Base-by-base conservation (phyloP, 108 stramenopile species). In the Nitzschia palea region DNA sequence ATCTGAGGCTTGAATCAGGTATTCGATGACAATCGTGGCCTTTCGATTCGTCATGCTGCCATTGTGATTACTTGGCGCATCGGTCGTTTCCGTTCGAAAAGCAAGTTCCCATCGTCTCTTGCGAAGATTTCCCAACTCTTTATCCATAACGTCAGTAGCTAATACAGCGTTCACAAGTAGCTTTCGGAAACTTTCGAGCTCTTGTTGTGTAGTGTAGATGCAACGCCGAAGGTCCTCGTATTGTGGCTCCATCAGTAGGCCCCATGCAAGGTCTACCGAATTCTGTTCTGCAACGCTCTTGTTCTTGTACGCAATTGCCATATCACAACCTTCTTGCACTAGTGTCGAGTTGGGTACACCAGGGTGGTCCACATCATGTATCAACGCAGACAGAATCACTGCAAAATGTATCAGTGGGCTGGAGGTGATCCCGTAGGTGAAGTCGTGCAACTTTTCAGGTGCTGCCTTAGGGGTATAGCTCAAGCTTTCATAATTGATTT, bases 1-100 rank as follows among this genome's bases (percentile, higher is more conserved):
- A 59, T 85, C 84, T n/a, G 80, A 71, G 14, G 61, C 71, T 40
- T 81, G 77, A 45, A 85, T 81, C 48, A 85, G 62, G 31, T 79
- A 73, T n/a, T 85, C 84, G 26, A 85, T 68, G 0, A 82, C 79
- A 14, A 74, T 15, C 4, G 80, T 75, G 12, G 73, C 77, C 55
- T 70, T 78, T 4, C 52, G 66, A 53, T 73, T 68, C 9, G 23
- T 45, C 45, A 55, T 55, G 28, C 67, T 43, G 44, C n/a, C 10
- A 8, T 30, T 1, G 18, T 58, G 30, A 27, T n/a, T 20, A 42
- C 27, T 18, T 3, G 17, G 4, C 2, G 55, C 31, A 59, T 22
- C 34, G 20, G 32, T 23, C 25, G 22, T 12, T 54, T 65, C 20
- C 22, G 9, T 14, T 25, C 30, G 53, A 43, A 83, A 83, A 4